Evolutionary conservation across 169 alveolate species (phyloP), one percentile per base, ranked within the genome.

Genomic region (Pseudocohnilembus persalinus): DNA sequence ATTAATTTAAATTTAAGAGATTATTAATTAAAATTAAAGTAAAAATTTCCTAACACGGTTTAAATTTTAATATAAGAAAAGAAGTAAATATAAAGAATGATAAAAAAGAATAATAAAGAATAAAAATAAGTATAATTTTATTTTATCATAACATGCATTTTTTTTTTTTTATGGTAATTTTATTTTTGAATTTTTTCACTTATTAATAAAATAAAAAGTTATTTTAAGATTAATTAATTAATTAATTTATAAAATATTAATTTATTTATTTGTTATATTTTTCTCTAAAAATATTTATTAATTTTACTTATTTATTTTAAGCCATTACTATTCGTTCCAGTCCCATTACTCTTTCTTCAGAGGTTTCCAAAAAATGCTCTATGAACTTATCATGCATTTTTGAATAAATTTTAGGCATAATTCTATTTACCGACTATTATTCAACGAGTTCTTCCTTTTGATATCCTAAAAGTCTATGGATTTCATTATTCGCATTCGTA

Each of bases 371-470:
- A 74, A 35, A 85, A 0, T 63, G 33, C 0, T 31, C 73, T 82
- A 85, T 78, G 27, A 77, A 85, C 31, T 77, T 72, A 73, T 85
- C 89, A 85, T 85, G 89, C 24, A 74, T 32, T 30, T 85, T 77
- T 0, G 83, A 81, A 85, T 78, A 85, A 64, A 74, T 64, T 85
- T 85, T 85, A 20, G 89, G 89, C 89, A 85, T 85, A 0, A 85
- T 34, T 30, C 85, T 73, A 30, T 84, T 49, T 24, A 85, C 79
- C 33, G n/a, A n/a, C n/a, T 78, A 63, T 77, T 85, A 73, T 73
- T 74, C 81, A 27, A 79, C 26, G 0, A 85, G 30, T 64, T 85
- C 89, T 63, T 80, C 73, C 31, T 85, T 85, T 29, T 34, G 31
- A 78, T 73, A 85, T 73, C 89, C 89, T 73, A 85, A 79, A 20